Base-by-base conservation (phyloP, 2,329 filamentous ascomycete genomes). In the Fusarium sp. region DNA sequence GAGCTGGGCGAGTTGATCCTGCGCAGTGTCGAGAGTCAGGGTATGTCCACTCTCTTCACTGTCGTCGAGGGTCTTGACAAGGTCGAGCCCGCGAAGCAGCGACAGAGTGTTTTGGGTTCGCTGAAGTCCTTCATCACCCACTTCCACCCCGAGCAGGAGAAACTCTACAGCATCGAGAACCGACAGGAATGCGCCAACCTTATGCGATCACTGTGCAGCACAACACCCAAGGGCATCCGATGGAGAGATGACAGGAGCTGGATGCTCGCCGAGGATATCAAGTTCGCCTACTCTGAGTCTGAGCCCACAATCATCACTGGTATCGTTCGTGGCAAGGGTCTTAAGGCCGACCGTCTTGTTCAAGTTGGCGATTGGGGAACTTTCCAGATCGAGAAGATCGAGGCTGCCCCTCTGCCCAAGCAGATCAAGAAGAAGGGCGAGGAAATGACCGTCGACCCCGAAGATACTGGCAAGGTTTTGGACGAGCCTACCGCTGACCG, bases 211-310 rank as follows among this genome's bases (percentile, higher is more conserved):
- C 83, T 99, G 18, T 99, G 96, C 84, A 97, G 91, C 70, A 94
- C 92, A 37, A 94, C 92, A 45, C 95, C 96, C 13, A 98, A 97
- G 82, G 96, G 96, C 1, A 88, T 99, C n/a, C 85, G 91, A 69
- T 99, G 96, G 96, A 89, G 96, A 74, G 96, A 99, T 55, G 94
- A 97, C 71, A 88, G 96, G 73, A 97, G 94, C 75, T 99, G 96
- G 93, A 93, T 99, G 91, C 83, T 97, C 61, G 89, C 95, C 7
- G 96, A 99, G 71, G 88, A 94, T 29, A 84, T 97, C 56, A 82
- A 88, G 72, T 97, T 94, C 86, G 86, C 88, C 13, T 85, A 88
- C 29, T 84, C 82, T 7, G 85, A 85, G 13, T 83, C 85, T 2
- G 85, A 87, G n/a, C 83, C 90, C 44, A 92, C 93, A 11, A 83